phyloP scores from a whole-genome alignment of 2,329 filamentous ascomycete genomes.

The Nakataea oryzae region DNA sequence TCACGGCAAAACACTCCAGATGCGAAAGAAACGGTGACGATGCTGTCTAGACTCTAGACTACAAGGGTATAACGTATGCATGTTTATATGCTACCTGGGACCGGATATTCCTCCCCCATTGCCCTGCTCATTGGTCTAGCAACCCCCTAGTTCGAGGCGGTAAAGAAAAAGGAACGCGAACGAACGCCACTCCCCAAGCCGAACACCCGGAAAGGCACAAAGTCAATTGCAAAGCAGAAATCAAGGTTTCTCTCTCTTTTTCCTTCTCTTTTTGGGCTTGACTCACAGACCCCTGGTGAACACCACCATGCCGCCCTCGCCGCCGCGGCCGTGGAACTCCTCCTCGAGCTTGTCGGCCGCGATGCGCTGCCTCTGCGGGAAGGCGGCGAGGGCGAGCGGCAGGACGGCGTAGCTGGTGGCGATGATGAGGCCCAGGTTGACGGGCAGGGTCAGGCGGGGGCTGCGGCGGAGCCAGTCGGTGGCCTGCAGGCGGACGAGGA shows the following conservation, averaged over 20 bases:
- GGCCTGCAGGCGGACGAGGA: slow-evolving; percentile 76
- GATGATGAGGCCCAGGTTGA: slow-evolving; percentile 83
- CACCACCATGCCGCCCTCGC: slow-evolving; percentile 73
- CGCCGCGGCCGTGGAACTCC: slow-evolving; percentile 76
- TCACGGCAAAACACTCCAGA: background rate
- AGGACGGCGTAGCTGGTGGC: slow-evolving; percentile 80
- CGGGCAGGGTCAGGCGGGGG: slow-evolving; percentile 65
- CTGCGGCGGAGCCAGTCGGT: slow-evolving; percentile 70
- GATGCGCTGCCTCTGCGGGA: slow-evolving; percentile 83
- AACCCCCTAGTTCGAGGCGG: background rate
- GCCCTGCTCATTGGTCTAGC: background rate
- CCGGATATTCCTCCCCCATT: background rate
- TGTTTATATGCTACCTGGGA: background rate
- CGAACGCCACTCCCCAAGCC: background rate
- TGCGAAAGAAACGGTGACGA: background rate
- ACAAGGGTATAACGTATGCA: background rate
- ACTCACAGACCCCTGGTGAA: slow-evolving; percentile 86
- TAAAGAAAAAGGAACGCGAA: background rate
- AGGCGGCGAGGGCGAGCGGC: slow-evolving; percentile 80
- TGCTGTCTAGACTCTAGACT: no score
- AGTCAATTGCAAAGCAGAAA: background rate
- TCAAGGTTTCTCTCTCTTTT: background rate
- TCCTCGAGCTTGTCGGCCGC: slow-evolving; percentile 66
- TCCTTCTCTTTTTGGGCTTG: background rate
- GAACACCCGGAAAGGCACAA: background rate